Percentiles rank a stretch among this genome's conserved stretches.
These are phyloP conservation scores for Mrakia hoshinonis DNA, from an alignment of 768 basidiomycete species.

Conservation along the genomic window DNA sequence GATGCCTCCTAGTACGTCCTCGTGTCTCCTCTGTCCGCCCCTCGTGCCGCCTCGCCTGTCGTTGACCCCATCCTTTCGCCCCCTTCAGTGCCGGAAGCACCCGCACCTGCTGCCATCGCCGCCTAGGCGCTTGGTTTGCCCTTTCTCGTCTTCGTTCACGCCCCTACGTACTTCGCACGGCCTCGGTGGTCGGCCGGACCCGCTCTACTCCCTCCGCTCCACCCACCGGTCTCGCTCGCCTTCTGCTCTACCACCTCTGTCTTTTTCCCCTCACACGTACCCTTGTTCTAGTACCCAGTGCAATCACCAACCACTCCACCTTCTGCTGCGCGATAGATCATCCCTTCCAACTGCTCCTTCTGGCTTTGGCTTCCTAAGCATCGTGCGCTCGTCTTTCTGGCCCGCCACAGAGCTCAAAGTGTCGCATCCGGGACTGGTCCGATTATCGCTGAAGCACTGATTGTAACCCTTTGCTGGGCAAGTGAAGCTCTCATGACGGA, in stretches of 20 bases:
- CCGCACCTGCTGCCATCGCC: constrained; percentile 17
- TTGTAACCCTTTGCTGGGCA: too few species aligned
- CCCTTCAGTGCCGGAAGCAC: constrained; percentile 22
- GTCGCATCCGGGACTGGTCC: too few species aligned
- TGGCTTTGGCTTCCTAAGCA: too few species aligned
- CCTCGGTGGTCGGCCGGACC: neutral
- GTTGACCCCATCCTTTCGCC: neutral
- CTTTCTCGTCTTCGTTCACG: neutral
- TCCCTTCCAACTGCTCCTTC: too few species aligned
- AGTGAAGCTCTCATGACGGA: too few species aligned
- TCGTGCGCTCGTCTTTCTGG: too few species aligned
- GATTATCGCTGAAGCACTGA: too few species aligned
- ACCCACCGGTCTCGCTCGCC: neutral
- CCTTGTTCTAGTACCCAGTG: too few species aligned
- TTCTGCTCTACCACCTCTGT: neutral
- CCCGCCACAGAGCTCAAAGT: too few species aligned
- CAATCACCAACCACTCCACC: too few species aligned
- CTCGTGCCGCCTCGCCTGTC: neutral
- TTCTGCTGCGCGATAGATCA: too few species aligned
- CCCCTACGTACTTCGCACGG: neutral
- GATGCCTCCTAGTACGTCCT: constrained; percentile 27
- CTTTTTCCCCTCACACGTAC: neutral
- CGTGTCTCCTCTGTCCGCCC: neutral
- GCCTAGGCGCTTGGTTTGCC: neutral
- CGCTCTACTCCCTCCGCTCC: too few species aligned